Percentiles rank a stretch among this genome's conserved stretches.
Evolutionary conservation across 2,329 filamentous ascomycete species (phyloP).

Genomic region (Talaromyces rugulosus): DNA sequence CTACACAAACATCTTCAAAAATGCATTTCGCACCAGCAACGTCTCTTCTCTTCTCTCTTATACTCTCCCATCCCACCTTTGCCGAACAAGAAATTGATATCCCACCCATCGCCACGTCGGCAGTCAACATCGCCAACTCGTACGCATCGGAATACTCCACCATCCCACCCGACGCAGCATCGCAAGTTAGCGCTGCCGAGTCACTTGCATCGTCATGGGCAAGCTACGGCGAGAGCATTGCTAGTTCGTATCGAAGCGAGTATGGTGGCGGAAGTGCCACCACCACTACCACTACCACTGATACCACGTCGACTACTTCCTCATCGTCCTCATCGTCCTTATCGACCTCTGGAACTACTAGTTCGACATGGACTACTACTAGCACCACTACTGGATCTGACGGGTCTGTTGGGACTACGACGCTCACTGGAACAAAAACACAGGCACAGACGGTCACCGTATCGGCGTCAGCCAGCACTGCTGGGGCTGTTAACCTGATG

Average conservation of each 20-base stretch:
- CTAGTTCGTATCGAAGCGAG: slow-evolving; percentile 10
- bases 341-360: neutral
- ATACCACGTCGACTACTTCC: neutral
- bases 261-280: slow-evolving; percentile 2
- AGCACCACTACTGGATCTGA: neutral
- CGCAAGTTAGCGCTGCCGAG: slow-evolving; percentile 4
- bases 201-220: slow-evolving; percentile 12
- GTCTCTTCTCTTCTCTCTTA: neutral
- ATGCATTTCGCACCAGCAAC: neutral
- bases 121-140: slow-evolving; percentile 7
- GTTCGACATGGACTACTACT: neutral
- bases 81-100: neutral
- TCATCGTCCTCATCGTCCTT: neutral
- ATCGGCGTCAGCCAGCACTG: slow-evolving; percentile 6
- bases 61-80: neutral
- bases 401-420: neutral
- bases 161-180: slow-evolving; percentile 10
- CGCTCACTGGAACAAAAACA: neutral
- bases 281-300: neutral
- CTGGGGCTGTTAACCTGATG: neutral
- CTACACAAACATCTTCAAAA: neutral
- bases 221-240: slow-evolving; percentile 5
- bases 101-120: slow-evolving; percentile 6
- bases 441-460: neutral
- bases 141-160: slow-evolving; percentile 13